Percentiles rank a stretch among this genome's conserved stretches.
These are phyloP conservation scores for Verticillium isaacii DNA, from an alignment of 2,329 filamentous ascomycete genomes.

Conservation along the genomic window DNA sequence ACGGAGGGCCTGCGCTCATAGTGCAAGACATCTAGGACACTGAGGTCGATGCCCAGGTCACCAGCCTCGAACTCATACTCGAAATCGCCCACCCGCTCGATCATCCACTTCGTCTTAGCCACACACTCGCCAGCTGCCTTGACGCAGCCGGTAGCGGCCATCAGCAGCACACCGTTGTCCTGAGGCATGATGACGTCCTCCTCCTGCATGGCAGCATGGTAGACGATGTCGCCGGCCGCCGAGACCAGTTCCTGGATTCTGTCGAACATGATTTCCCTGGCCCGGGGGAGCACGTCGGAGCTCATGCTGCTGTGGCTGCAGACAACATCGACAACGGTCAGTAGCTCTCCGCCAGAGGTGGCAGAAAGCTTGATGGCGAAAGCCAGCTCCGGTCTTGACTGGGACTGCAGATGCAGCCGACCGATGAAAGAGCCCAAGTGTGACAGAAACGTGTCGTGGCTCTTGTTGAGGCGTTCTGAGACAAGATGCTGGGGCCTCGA, in stretches of 20 bases:
- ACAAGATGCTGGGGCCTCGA: constrained; percentile 68
- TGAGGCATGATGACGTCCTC: constrained; percentile 78
- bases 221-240: constrained; percentile 75
- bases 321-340: constrained; percentile 77
- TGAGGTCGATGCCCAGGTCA: constrained; percentile 50
- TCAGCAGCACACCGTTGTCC: constrained; percentile 69
- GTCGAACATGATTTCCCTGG: constrained; percentile 72
- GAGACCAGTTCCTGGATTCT: constrained; percentile 75
- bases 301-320: constrained; percentile 70
- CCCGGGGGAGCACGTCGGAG: constrained; percentile 60
- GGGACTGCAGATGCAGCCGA: constrained; percentile 82
- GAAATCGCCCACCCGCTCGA: constrained; percentile 88
- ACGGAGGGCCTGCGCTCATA: constrained; percentile 23
- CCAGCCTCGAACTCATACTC: constrained; percentile 69
- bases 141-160: constrained; percentile 81
- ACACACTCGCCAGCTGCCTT: constrained; percentile 89
- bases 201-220: constrained; percentile 60
- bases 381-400: constrained; percentile 78
- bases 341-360: constrained; percentile 71
- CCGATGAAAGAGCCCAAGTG: constrained; percentile 93
- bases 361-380: constrained; percentile 80
- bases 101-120: constrained; percentile 75
- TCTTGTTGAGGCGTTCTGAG: constrained; percentile 73
- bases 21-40: constrained; percentile 37
- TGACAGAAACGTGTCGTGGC: constrained; percentile 85